Evolutionary conservation across 495 filamentous ascomycete genomes (phyloP), one percentile per base, ranked within the genome.

Genomic region (Tuber brumale): DNA sequence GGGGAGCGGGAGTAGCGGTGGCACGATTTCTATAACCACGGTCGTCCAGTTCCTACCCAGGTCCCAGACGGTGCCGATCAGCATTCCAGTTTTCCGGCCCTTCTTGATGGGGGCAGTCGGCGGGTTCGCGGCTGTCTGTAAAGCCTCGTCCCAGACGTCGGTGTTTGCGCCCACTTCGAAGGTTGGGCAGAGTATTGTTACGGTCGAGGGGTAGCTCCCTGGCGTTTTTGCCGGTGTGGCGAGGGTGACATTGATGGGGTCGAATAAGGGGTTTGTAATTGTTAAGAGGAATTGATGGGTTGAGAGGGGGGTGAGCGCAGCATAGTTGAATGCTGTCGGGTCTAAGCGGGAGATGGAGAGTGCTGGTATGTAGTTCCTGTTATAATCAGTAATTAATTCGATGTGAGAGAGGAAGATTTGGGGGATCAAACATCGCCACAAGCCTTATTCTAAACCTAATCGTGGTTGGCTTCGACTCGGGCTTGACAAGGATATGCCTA

Each of bases 81-180:
- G 93, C 3, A 93, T 90, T 70, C 91, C 89, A 74, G 88, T 88
- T 76, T 89, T 88, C 70, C 85, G 61, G 80, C 84, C 66, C 84
- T 86, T 80, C 75, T 85, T 81, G 8, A 70, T 72, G 14, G 76
- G 78, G 18, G 51, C 72, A 48, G 87, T 83, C 8, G 75, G 76
- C 12, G 74, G 31, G 3, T 69, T 73, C 39, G 81, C 75, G 12
- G 78, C 77, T 35, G 89, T 85, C 35, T 86, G 86, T 10, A 97
- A 86, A 6, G 94, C 95, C 80, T 98, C 95, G 78, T 97, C 95
- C 92, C 95, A 97, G 37, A 94, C 92, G 83, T 99, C 95, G 45
- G 93, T 93, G 84, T 95, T 97, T 69, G 96, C 92, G 75, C 95
- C 95, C 72, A 99, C 91, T 42, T 96, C 92, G 85, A 99, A 98